Base-by-base conservation (phyloP, 257 asterid genomes). In the Ballota nigra region DNA sequence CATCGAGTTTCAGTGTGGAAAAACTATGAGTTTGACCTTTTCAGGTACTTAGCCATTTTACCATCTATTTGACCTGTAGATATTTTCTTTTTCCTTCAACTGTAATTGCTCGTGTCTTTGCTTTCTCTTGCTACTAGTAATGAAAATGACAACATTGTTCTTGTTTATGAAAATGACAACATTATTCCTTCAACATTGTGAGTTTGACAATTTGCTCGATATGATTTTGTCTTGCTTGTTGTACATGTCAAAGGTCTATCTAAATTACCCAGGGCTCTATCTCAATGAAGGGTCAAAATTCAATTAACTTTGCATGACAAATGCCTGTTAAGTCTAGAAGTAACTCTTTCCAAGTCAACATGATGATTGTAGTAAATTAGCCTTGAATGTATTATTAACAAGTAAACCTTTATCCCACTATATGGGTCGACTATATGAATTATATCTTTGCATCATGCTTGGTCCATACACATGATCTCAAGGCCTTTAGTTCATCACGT, bases 11-110 rank as follows among this genome's bases (percentile, higher is more conserved):
- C 34, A 16, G 53, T 58, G 24, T 31, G 71, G 72, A 53, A 62
- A 66, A 38, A 12, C 60, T 63, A 8, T 74, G 69, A 58, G 51
- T 64, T 74, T 74, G 63, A 20, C 60, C 38, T 62, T 2, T 20
- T 64, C 67, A 70, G 83, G 80, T 70, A 78, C 62, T 51, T 51
- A 12, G 61, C 63, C 47, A 28, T 26, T 45, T 12, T 36, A 33
- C 31, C 29, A 60, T 34, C 57, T n/a, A 16, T 20, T 51, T 72
- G 4, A 18, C 63, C 23, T 43, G 41, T 47, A 13, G 19, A 13
- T 23, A 4, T 15, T 62, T 12, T 63, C 34, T 43, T 29, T 5
- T 38, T 70, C 56, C 16, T 23, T 57, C 8, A 24, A 36, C 33
- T 49, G 8, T n/a, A 29, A 24, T 63, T 18, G 38, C 63, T 19